These are phyloP conservation scores for Kwoniella botswanensis DNA, from an alignment of 768 basidiomycete genomes.

Conservation along the genomic window DNA sequence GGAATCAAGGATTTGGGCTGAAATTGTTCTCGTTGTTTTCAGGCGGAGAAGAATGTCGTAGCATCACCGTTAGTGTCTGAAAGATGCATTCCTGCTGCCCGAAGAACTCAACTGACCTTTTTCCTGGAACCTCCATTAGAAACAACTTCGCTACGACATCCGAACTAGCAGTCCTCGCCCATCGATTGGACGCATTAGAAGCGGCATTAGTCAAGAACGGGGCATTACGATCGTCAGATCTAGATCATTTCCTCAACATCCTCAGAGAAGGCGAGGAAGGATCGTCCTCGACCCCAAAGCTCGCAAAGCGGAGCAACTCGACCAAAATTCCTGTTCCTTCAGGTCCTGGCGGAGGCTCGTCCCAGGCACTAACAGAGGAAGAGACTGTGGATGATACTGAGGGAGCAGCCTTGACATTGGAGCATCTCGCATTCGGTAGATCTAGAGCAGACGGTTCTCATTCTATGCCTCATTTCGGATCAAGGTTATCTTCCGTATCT, in stretches of 20 bases:
- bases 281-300: background rate
- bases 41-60: slow-evolving; percentile 46
- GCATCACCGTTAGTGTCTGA: slow-evolving; percentile 27
- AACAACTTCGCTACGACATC: slow-evolving; percentile 43
- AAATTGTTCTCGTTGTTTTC: background rate
- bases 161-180: slow-evolving; percentile 50
- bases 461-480: slow-evolving; percentile 45
- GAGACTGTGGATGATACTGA: slow-evolving; percentile 54
- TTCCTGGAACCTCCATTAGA: slow-evolving; percentile 7
- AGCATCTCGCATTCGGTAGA: slow-evolving; percentile 57
- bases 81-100: too few species aligned
- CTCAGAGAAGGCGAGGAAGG: slow-evolving; percentile 9
- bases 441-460: slow-evolving; percentile 41
- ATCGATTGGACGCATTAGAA: slow-evolving; percentile 55
- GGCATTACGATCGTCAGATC: slow-evolving; percentile 43
- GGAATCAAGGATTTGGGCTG: background rate
- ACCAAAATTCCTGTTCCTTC: background rate
- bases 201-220: slow-evolving; percentile 48
- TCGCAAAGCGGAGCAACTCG: slow-evolving; percentile 2
- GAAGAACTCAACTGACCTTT: background rate
- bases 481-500: slow-evolving; percentile 19
- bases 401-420: slow-evolving; percentile 55
- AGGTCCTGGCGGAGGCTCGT: background rate
- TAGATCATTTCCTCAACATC: slow-evolving; percentile 47
- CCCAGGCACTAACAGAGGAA: slow-evolving; percentile 16